Evolutionary conservation across 139 green algal genomes (phyloP).

Genomic region (Auxenochlorella protothecoides): DNA sequence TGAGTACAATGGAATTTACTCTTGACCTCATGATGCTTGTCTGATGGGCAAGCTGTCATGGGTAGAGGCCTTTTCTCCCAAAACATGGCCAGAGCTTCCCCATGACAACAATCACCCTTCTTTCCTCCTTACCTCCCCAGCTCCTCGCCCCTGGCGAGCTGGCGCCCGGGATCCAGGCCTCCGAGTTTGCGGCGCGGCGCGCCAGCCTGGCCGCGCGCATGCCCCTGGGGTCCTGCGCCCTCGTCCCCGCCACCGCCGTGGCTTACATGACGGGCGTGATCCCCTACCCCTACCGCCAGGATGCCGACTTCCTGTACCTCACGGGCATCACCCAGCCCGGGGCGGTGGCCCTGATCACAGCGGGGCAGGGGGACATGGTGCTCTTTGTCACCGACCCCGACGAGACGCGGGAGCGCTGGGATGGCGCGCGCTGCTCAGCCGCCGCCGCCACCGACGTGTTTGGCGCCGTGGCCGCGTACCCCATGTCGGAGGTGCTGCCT

Average conservation of each 20-base stretch:
- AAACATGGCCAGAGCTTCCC: no score
- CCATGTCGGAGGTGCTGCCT: constrained; percentile 32
- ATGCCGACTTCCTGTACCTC: constrained; percentile 80
- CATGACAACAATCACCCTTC: no score
- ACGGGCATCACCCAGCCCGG: constrained; percentile 70
- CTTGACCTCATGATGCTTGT: no score
- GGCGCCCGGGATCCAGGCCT: constrained; percentile 37
- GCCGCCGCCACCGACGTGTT: constrained; percentile 44
- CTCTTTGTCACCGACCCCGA: constrained; percentile 38
- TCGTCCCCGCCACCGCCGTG: constrained; percentile 48
- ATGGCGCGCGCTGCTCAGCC: constrained; percentile 22
- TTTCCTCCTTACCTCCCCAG: no score
- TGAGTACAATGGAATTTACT: no score
- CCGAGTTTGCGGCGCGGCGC: constrained; percentile 45
- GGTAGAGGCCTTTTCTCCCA: no score
- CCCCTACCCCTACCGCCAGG: constrained; percentile 69
- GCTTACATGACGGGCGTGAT: constrained; percentile 69
- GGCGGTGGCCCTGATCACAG: constrained; percentile 29
- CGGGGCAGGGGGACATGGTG: constrained; percentile 6
- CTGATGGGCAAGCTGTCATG: no score
- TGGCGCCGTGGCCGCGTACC: constrained; percentile 49
- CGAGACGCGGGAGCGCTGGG: constrained; percentile 32
- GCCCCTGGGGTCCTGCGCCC: constrained; percentile 44
- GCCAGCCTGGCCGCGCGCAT: constrained; percentile 33
- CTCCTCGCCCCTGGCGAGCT: constrained; percentile 29